Evolutionary conservation across 2,329 filamentous ascomycete genomes (phyloP), one percentile per base, ranked within the genome.

Genomic region (Fusarium sp.): DNA sequence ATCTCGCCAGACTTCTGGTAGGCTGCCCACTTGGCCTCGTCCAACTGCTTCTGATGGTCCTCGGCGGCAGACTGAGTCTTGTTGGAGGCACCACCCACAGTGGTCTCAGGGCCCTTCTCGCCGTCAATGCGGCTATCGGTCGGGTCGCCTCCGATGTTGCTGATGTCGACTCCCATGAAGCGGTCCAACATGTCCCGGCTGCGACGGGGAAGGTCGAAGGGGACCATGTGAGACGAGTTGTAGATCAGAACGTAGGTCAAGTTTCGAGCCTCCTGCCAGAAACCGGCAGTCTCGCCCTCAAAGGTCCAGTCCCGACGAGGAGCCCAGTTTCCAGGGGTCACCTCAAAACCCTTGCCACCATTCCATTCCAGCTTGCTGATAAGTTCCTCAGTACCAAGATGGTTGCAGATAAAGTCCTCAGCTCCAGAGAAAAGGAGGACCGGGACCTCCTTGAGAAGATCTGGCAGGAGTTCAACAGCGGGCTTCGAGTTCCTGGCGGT

Each of bases 141-240:
- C 0, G 95, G 94, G 61, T 86, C 85, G 60, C 94, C 95, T 68
- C 96, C 96, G 75, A 98, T 97, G 79, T 90, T 93, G 77, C 91
- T 93, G 75, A 98, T 97, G 80, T 98, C 95, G 45, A 99, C 94
- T 58, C 91, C 91, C 89, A 98, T 95, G 85, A 99, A 98, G 45
- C 97, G 93, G 83, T 99, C 96, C 18, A 99, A 91, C 97, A 99
- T 99, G 82, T 98, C 97, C 71, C 96, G 91, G 23, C 92, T 93
- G 70, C 95, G 92, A 57, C 95, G 92, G 1, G 96, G 92, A 78
- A 93, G 94, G 83, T 99, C 96, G 80, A 97, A 98, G 1, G 97
- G 97, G 1, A 99, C 97, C 97, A 99, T 99, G 83, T 99, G 97
- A 59, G 94, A 97, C 18, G 95, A 92, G 82, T 99, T 97, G 87